A percentile compares a stretch with the other conserved stretches of the same genome.
These are phyloP conservation scores for Fusarium lyarnte DNA, from an alignment of 2,329 filamentous ascomycete species.

Conservation along the genomic window DNA sequence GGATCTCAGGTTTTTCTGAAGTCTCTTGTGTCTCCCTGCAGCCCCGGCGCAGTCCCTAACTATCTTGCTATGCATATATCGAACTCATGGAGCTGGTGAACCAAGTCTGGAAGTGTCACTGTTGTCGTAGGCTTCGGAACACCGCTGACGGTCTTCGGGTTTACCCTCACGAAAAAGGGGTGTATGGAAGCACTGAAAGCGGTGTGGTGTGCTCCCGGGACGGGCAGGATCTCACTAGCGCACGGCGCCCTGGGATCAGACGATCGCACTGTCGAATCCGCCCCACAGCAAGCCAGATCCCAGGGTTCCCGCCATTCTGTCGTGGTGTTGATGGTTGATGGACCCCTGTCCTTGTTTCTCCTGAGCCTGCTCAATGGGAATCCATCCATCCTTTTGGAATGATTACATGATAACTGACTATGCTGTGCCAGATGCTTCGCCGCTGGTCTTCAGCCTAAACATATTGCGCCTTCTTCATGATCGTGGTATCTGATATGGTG, in stretches of 20 bases:
- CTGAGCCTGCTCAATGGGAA: constrained; percentile 19
- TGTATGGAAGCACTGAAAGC: constrained; percentile 26
- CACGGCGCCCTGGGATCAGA: constrained; percentile 42
- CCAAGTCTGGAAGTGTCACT: not conserved
- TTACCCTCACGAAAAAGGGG: constrained; percentile 12
- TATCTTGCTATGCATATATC: not conserved
- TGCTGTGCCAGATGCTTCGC: constrained; percentile 18
- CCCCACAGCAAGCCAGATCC: constrained; percentile 44
- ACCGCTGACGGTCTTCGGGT: not conserved
- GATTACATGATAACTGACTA: not conserved
- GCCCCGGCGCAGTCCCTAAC: not conserved
- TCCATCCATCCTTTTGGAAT: not conserved
- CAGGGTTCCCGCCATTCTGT: constrained; percentile 42
- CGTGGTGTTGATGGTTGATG: constrained; percentile 25
- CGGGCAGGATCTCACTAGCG: constrained; percentile 45
- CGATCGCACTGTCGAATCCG: constrained; percentile 42
- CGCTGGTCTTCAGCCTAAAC: constrained; percentile 33
- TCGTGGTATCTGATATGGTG: not conserved
- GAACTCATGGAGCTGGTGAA: not conserved
- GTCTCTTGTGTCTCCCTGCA: not conserved
- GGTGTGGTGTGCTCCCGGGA: constrained; percentile 43
- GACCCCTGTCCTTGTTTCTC: constrained; percentile 35
- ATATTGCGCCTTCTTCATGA: not conserved
- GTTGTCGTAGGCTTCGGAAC: not conserved
- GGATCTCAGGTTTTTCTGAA: constrained; percentile 16